phyloP scores from a whole-genome alignment of 192 early-diverging fungal genomes.

The Coemansia sp. region DNA sequence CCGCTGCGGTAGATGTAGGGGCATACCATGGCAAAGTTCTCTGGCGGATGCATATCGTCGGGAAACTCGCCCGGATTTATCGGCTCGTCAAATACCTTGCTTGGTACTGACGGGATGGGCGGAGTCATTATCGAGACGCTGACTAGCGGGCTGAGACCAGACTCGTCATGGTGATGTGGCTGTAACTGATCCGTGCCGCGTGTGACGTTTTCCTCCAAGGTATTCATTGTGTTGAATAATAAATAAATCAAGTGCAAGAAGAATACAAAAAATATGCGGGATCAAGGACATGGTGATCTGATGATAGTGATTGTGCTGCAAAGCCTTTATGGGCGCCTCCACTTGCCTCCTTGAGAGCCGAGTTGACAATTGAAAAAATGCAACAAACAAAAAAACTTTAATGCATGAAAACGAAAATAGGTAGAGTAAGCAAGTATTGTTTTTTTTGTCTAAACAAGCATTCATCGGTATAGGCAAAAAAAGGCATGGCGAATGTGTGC shows the following conservation, averaged over 20 bases:
- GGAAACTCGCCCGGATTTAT: conserved; percentile 19
- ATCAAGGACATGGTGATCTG: background rate
- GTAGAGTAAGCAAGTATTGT: background rate
- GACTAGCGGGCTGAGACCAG: conserved; percentile 23
- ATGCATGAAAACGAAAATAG: background rate
- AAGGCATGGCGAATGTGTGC: no score
- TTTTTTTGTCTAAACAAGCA: background rate
- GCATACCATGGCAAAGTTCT: conserved; percentile 97
- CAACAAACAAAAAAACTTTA: background rate
- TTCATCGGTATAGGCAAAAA: no score
- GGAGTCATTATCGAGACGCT: conserved; percentile 41
- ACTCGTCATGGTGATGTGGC: conserved; percentile 2
- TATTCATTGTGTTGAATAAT: background rate
- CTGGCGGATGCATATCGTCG: conserved; percentile 79
- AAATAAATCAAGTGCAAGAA: background rate
- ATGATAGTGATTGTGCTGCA: background rate
- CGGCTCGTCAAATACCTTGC: background rate
- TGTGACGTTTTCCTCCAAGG: background rate
- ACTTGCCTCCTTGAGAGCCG: background rate
- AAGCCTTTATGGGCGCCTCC: background rate
- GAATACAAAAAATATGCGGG: background rate
- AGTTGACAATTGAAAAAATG: background rate
- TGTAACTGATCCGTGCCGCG: background rate
- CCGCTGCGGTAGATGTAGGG: conserved; percentile 93
- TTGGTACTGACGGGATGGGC: background rate